Evolutionary conservation across 2,329 filamentous ascomycete species (phyloP).

Genomic region (Teratosphaeria epicoccoides): DNA sequence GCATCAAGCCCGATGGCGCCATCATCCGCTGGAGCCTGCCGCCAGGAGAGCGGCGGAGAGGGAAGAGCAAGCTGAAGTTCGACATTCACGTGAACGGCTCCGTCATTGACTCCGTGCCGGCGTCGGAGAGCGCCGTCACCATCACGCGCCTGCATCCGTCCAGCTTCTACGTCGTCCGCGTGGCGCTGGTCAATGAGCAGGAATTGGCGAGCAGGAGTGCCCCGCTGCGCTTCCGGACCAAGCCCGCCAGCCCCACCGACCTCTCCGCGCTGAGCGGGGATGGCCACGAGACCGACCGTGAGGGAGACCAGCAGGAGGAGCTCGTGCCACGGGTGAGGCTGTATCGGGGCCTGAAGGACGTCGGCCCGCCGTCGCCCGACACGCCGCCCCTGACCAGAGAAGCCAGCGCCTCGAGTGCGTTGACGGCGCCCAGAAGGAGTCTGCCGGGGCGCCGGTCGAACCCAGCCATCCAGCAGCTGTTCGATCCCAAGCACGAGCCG

Average conservation of each 20-base stretch:
- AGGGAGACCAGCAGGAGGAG: conserved; percentile 41
- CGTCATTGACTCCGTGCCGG: conserved; percentile 71
- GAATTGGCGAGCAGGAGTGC: conserved; percentile 87
- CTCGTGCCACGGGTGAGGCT: conserved; percentile 41
- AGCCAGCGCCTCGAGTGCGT: conserved; percentile 38
- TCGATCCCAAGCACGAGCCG: conserved; percentile 29
- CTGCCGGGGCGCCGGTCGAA: conserved; percentile 67
- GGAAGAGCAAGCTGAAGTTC: conserved; percentile 69
- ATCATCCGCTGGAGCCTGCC: conserved; percentile 75
- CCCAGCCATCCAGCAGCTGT: conserved; percentile 33
- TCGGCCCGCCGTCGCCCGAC: conserved; percentile 53
- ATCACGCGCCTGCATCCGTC: conserved; percentile 78
- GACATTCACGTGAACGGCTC: conserved; percentile 81
- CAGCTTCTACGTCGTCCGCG: conserved; percentile 85
- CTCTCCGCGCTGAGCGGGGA: conserved; percentile 28
- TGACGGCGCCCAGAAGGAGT: conserved; percentile 47
- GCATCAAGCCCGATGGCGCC: conserved; percentile 76
- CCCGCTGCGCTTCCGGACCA: conserved; percentile 72
- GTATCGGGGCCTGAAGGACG: conserved; percentile 34
- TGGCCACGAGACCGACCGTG: conserved; percentile 22
- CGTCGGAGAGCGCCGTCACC: conserved; percentile 75
- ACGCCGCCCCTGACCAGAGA: conserved; percentile 57
- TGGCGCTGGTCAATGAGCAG: conserved; percentile 80
- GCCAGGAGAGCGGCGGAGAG: conserved; percentile 37
- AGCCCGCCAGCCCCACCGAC: conserved; percentile 32